Conservation (phyloP, 163 green algal genomes). For the Chlorella variabilis region DNA sequence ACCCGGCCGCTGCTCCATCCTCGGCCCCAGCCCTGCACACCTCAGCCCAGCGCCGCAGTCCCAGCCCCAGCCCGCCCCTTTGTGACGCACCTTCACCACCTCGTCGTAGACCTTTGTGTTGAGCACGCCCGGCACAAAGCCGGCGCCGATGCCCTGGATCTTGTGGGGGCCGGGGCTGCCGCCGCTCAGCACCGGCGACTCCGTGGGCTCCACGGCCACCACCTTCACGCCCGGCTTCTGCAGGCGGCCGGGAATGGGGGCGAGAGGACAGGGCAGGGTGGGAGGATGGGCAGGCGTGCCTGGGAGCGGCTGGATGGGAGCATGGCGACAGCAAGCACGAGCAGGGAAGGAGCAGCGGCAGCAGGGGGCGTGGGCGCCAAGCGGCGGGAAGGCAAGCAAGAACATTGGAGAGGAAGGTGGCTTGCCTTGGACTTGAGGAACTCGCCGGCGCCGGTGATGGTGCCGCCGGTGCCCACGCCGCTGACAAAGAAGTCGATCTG, state of each 20-base stretch:
- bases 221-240: slow-evolving; percentile 81
- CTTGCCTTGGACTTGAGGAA: slow-evolving; percentile 93
- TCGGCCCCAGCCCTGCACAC: too few relatives aligned
- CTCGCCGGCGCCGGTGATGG: slow-evolving; percentile 89
- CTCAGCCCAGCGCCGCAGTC: too few relatives aligned
- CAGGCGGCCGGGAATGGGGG: neutral
- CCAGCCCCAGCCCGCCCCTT: too few relatives aligned
- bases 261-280: slow-evolving; percentile 39
- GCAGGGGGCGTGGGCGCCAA: slow-evolving; percentile 74
- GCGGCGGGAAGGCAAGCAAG: slow-evolving; percentile 43
- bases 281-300: slow-evolving; percentile 21
- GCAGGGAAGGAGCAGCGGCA: slow-evolving; percentile 31
- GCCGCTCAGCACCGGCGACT: slow-evolving; percentile 93
- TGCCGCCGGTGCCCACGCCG: slow-evolving; percentile 82
- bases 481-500: slow-evolving; percentile 62
- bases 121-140: slow-evolving; percentile 80
- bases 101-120: slow-evolving; percentile 54
- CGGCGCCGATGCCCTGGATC: slow-evolving; percentile 89
- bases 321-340: neutral
- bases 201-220: slow-evolving; percentile 94
- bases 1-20: too few relatives aligned
- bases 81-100: slow-evolving; percentile 11
- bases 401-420: too few relatives aligned
- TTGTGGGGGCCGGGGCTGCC: slow-evolving; percentile 96
- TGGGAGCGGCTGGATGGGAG: neutral